Evolutionary conservation across 2,329 filamentous ascomycete species (phyloP), one percentile per base, ranked within the genome.

Genomic region (Aureobasidium sp.): DNA sequence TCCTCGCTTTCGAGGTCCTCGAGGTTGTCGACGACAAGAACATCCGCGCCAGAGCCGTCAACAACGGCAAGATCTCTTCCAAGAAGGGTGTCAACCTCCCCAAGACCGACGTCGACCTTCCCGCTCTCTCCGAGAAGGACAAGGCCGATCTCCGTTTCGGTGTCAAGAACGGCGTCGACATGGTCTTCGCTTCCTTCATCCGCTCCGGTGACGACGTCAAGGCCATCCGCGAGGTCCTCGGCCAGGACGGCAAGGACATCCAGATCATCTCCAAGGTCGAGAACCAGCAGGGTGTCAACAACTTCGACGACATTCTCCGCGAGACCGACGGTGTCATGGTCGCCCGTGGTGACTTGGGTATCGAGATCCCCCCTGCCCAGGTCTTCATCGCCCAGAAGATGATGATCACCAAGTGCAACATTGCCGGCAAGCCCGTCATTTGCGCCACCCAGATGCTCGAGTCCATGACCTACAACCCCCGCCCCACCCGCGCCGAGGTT

Each of bases 201-300:
- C 93, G 94, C 69, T 88, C 89, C 64, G 93, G 88, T 62, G 87
- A 91, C 73, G 94, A 99, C 75, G 96, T 99, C 80, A 84, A 81
- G 68, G 85, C 92, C 71, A 99, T 99, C 75, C 93, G 94, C 67
- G 83, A 88, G 66, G 88, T 97, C 64, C 86, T 99, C 57, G 94
- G 94, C 64, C 84, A 90, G 72, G 88, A 95, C 46, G 94, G 94
- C 77, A 90, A 89, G 79, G 87, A 95, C 76, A 96, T 99, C 71
- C 93, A 99, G 81, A 96, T 99, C 79, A 97, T 99, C 74, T 89
- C 94, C 84, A 99, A 99, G 88, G 96, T 99, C 69, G 94, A 99
- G 85, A 99, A 99, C 83, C 90, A 96, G 77, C 94, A 99, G 79
- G 94, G 94, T 78, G 89, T 99, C 67, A 97, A 99, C 87, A 99